Evolutionary conservation across 495 filamentous ascomycete genomes (phyloP).

Genomic region (Poronia punctata): DNA sequence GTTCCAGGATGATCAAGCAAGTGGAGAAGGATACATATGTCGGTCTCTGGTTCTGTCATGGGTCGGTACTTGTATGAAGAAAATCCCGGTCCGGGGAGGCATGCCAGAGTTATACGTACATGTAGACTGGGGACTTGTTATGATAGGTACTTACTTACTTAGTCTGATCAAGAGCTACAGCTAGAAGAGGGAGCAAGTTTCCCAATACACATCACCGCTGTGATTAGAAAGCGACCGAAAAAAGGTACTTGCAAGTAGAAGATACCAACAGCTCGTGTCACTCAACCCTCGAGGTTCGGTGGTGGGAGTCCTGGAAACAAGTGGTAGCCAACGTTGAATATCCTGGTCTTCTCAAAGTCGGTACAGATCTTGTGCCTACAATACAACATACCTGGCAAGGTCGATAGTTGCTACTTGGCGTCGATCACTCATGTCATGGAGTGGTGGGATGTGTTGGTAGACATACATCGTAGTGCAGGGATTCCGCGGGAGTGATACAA

Average conservation of each 20-base stretch:
- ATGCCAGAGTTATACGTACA: constrained; percentile 9
- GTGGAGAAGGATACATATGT: constrained; percentile 13
- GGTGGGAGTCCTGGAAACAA: constrained; percentile 4
- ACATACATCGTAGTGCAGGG: constrained; percentile 9
- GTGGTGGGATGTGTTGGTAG: constrained; percentile 10
- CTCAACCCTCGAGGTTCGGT: constrained; percentile 6
- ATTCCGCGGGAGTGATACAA: constrained; percentile 10
- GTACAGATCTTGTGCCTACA: constrained; percentile 16
- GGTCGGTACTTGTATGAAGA: constrained; percentile 9
- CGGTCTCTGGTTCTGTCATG: constrained; percentile 7
- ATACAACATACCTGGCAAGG: constrained; percentile 7
- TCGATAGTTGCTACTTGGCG: constrained; percentile 14
- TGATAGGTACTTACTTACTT: no score
- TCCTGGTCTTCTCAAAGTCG: constrained; percentile 6
- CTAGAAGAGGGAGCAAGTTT: constrained; percentile 11
- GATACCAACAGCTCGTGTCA: constrained; percentile 8
- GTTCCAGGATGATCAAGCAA: background rate
- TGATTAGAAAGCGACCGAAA: constrained; percentile 9
- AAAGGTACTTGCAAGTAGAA: constrained; percentile 3
- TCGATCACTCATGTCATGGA: constrained; percentile 13
- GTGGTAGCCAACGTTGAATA: constrained; percentile 2
- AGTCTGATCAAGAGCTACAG: constrained; percentile 12
- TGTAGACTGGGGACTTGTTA: background rate
- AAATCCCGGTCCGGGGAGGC: constrained; percentile 7
- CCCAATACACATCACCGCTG: constrained; percentile 9